A percentile compares a stretch with the other conserved stretches of the same genome.
Conservation (phyloP, 306 rosid species). For the Begonia loranthoides region DNA sequence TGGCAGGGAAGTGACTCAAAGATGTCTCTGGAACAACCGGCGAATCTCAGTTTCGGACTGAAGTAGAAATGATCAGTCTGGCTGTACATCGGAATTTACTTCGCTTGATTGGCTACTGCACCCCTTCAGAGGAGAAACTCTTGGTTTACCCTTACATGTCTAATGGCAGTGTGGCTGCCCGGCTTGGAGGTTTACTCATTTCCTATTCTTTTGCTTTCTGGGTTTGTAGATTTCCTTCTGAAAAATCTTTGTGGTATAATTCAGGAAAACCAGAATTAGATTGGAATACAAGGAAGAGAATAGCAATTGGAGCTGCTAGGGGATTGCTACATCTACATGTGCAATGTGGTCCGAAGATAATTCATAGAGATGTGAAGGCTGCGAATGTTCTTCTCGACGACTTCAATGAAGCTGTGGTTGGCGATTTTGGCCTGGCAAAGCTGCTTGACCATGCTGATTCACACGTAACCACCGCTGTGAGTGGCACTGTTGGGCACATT, state of each 20-base stretch:
- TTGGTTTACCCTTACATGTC: no score
- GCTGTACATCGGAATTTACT: conserved; percentile 92
- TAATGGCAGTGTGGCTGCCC: no score
- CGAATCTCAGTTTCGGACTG: conserved; percentile 81
- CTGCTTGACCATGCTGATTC: no score
- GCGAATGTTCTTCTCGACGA: no score
- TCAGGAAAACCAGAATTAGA: conserved; percentile 85
- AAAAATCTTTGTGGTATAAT: background rate
- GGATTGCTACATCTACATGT: conserved; percentile 52
- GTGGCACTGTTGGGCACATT: no score
- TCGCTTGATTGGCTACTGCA: conserved; percentile 74
- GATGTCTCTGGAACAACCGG: conserved; percentile 84
- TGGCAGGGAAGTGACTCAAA: conserved; percentile 90
- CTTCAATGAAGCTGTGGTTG: no score
- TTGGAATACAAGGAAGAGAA: conserved; percentile 90
- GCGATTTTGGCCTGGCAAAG: no score
- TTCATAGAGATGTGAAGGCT: no score
- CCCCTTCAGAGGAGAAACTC: conserved; percentile 30
- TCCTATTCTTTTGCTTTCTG: no score
- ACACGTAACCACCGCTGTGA: no score
- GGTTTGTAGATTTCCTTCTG: no score
- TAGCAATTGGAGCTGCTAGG: conserved; percentile 95
- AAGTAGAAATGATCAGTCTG: conserved; percentile 94
- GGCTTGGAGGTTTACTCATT: conserved; percentile 23
- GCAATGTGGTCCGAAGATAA: no score